Base-by-base conservation (phyloP, 2,329 filamentous ascomycete species). In the Scedosporium aurantiacum region DNA sequence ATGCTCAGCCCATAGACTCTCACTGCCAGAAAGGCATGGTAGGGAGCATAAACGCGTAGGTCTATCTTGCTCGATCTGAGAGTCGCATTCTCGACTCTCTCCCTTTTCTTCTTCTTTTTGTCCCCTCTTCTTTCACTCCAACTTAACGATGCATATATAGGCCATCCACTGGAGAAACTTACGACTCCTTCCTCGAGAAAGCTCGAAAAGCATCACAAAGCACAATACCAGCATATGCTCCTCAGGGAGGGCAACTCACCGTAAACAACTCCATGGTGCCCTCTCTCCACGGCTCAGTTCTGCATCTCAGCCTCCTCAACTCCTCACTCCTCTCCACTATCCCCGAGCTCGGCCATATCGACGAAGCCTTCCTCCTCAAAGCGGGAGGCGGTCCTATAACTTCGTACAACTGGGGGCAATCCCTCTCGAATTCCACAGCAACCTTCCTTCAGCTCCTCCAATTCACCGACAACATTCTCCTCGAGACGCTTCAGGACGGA, bases 11-110 rank as follows among this genome's bases (percentile, higher is more conserved):
- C 0, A 65, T 61, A 5, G 68, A 68, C 27, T 68, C 67, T 2
- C 72, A 73, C 62, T 74, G 72, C 64, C 72, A 74, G 56, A 64
- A 67, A 2, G 78, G 78, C 43, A 81, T 81, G 78, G 73, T 76
- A 18, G 75, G 76, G 60, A 73, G 75, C 47, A 75, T 81, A 64
- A 81, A 81, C 65, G 72, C 73, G 60, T 62, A 58, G 10, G 60
- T 41, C 10, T 18, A 12, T n/a, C 60, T 37, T 47, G 1, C 32
- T 12, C 10, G 32, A 37, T 3, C 32, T 10, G 8, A 14, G 32
- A 6, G 14, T 12, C 14, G 8, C 10, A 37, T 37, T 10, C 32
- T 6, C 2, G 1, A 40, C 25, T 41, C n/a, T 40, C 23, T 43
- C 23, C 43, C 57, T 41, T 28, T 7, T 25, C 37, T 14, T 43